Conservation (phyloP, 2,329 filamentous ascomycete genomes). For the Orbilia brochopaga region DNA sequence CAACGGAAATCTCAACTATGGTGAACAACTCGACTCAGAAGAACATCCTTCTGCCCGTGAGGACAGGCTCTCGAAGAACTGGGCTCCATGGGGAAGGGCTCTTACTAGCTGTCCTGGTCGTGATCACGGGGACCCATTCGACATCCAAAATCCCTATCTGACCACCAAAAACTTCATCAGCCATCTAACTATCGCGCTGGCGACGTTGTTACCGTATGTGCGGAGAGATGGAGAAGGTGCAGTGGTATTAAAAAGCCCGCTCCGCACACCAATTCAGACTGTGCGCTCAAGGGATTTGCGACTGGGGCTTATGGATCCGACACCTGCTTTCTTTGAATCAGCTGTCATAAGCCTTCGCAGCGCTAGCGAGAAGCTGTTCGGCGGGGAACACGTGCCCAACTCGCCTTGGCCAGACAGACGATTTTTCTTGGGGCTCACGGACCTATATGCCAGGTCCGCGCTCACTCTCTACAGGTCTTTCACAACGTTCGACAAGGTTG, state of each 20-base stretch:
- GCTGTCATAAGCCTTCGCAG: not conserved
- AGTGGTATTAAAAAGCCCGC: conserved; percentile 26
- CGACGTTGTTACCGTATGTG: conserved; percentile 9
- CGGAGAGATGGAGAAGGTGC: conserved; percentile 38
- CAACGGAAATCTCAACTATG: conserved; percentile 32
- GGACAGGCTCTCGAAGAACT: conserved; percentile 17
- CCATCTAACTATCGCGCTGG: conserved; percentile 12
- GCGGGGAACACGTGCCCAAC: not conserved
- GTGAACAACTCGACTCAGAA: not conserved
- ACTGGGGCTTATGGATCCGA: conserved; percentile 14
- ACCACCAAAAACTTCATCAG: conserved; percentile 2
- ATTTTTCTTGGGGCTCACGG: not conserved
- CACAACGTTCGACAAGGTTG: conserved; percentile 20
- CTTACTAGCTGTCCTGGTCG: conserved; percentile 2
- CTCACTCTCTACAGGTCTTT: conserved; percentile 27
- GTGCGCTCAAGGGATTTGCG: conserved; percentile 19
- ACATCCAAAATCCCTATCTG: conserved; percentile 3
- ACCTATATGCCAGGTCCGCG: conserved; percentile 25
- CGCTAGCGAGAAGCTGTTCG: not conserved
- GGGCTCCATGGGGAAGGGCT: conserved; percentile 29
- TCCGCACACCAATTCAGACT: not conserved
- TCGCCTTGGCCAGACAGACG: conserved; percentile 18
- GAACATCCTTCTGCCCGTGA: not conserved
- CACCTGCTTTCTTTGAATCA: conserved; percentile 4
- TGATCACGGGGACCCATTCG: conserved; percentile 7